Conservation (phyloP, 331 rosid species). For the Malus hybrid region DNA sequence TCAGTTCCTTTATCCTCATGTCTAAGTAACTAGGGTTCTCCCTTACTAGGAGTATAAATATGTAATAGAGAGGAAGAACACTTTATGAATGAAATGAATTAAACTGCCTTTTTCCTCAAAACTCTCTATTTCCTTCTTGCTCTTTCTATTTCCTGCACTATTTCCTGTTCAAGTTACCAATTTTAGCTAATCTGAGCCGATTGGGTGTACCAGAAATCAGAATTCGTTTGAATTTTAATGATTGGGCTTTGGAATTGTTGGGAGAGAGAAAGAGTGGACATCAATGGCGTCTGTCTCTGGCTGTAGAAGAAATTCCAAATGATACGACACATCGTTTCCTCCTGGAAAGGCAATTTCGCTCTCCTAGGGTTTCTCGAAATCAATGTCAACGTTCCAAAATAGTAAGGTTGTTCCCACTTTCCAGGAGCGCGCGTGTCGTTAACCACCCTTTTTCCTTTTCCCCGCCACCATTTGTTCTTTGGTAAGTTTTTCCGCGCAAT, state of each 20-base stretch:
- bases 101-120: too few species aligned
- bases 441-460: background rate
- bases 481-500: background rate
- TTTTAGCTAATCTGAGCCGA: too few species aligned
- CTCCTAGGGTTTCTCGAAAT: constrained; percentile 11
- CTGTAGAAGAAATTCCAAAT: background rate
- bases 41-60: too few species aligned
- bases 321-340: background rate
- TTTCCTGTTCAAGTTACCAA: too few species aligned
- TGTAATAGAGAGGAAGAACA: too few species aligned
- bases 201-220: background rate
- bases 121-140: too few species aligned
- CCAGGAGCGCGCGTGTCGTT: constrained; percentile 16
- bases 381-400: constrained; percentile 20
- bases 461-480: background rate
- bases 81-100: too few species aligned
- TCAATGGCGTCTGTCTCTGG: constrained; percentile 8
- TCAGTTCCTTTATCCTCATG: too few species aligned
- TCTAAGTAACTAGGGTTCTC: too few species aligned
- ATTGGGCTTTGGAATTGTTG: background rate
- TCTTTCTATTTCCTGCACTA: too few species aligned
- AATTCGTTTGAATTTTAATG: background rate
- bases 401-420: constrained; percentile 9
- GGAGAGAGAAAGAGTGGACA: background rate
- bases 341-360: background rate